Percentiles rank a stretch among this genome's conserved stretches.
phyloP scores from a whole-genome alignment of 441 rosid species.

The Bocquillonia castaneifolia region DNA sequence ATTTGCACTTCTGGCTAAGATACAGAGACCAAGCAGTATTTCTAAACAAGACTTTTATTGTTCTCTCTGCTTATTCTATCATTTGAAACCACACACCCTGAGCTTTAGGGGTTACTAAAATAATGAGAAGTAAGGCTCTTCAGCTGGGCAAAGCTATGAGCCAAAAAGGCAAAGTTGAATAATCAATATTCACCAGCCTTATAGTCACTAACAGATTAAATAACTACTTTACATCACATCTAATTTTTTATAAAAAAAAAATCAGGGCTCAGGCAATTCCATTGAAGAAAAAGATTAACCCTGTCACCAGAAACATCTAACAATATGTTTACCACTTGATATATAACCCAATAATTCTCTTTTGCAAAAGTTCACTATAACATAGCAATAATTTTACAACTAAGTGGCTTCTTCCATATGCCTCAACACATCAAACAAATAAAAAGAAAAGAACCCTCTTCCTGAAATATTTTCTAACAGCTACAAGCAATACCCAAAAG shows the following conservation, averaged over 20 bases:
- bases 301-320: neutral
- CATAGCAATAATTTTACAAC: neutral
- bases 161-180: neutral
- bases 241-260: neutral
- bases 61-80: too few relatives aligned
- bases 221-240: too few relatives aligned
- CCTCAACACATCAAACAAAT: neutral
- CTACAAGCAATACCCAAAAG: neutral
- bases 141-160: neutral
- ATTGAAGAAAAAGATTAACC: neutral
- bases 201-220: neutral
- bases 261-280: neutral
- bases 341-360: neutral
- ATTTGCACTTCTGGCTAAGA: too few relatives aligned
- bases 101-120: neutral
- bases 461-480: neutral
- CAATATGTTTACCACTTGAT: neutral
- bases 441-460: neutral
- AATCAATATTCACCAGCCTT: neutral
- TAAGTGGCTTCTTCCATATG: neutral
- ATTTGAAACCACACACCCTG: too few relatives aligned
- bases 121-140: neutral
- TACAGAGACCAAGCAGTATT: too few relatives aligned
- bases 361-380: neutral
- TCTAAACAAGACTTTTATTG: too few relatives aligned